phyloP scores from a whole-genome alignment of 495 filamentous ascomycete species.

The Talaromyces ruber region DNA sequence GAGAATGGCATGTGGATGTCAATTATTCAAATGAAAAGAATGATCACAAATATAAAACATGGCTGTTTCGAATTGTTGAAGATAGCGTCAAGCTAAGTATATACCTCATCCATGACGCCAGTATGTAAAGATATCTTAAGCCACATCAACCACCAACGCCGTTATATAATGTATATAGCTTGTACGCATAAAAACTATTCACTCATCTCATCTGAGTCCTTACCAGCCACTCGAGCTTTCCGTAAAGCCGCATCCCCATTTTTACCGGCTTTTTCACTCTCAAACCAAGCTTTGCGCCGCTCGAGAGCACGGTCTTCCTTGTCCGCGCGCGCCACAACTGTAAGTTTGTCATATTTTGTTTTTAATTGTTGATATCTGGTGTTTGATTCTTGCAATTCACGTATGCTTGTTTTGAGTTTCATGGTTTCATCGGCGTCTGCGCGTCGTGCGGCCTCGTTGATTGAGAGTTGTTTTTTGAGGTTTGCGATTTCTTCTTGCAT shows the following conservation, averaged over 20 bases:
- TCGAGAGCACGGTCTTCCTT: conserved; percentile 32
- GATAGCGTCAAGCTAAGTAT: not conserved
- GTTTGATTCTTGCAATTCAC: conserved; percentile 32
- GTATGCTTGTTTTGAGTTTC: conserved; percentile 28
- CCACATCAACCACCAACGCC: not conserved
- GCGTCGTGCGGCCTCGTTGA: conserved; percentile 30
- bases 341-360: conserved; percentile 25
- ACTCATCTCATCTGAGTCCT: conserved; percentile 7
- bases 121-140: not conserved
- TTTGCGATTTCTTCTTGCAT: conserved; percentile 27
- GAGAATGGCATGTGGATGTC: not conserved
- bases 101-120: not conserved
- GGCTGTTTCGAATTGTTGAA: not conserved
- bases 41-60: not conserved
- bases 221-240: conserved; percentile 27
- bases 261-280: conserved; percentile 36
- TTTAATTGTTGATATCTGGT: conserved; percentile 33
- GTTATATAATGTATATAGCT: not conserved
- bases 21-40: too few relatives aligned
- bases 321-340: conserved; percentile 27
- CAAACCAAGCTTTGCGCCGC: conserved; percentile 36
- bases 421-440: conserved; percentile 28
- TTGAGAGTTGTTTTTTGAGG: conserved; percentile 30
- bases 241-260: conserved; percentile 32
- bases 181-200: not conserved